phyloP scores from a whole-genome alignment of 495 filamentous ascomycete species.

The Cryomyces minteri region DNA sequence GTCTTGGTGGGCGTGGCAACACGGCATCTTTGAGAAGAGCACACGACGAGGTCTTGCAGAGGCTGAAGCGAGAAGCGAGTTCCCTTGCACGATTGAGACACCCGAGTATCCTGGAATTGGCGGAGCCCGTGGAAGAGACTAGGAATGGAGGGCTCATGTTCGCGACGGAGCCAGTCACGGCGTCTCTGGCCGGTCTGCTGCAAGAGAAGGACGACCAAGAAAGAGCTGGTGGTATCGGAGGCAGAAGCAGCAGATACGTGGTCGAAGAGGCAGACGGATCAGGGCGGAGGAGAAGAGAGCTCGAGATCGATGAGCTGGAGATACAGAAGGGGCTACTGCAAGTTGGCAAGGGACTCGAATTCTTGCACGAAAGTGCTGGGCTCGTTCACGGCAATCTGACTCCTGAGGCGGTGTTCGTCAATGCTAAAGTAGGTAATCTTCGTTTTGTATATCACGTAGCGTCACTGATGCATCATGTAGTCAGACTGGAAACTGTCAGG shows the following conservation, averaged over 20 bases:
- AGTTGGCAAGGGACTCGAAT: conserved; percentile 85
- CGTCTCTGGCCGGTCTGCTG: conserved; percentile 65
- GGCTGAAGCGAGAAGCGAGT: conserved; percentile 78
- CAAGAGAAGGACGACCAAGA: conserved; percentile 88
- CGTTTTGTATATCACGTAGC: conserved; percentile 4
- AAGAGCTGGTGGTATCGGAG: conserved; percentile 39
- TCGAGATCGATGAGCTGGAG: conserved; percentile 94
- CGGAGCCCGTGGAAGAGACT: conserved; percentile 91
- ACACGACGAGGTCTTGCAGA: conserved; percentile 76
- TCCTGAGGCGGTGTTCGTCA: conserved; percentile 86
- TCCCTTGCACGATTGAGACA: conserved; percentile 74
- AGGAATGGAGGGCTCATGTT: conserved; percentile 85
- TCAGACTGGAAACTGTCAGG: conserved; percentile 98
- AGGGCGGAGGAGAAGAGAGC: conserved; percentile 48
- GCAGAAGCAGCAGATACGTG: conserved; percentile 60
- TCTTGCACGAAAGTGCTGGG: conserved; percentile 88
- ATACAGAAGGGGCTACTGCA: conserved; percentile 93
- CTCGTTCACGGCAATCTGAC: conserved; percentile 89
- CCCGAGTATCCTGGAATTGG: conserved; percentile 78
- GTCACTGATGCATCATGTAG: conserved; percentile 22
- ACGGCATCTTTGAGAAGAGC: conserved; percentile 53
- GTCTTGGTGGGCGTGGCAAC: conserved; percentile 35
- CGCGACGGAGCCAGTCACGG: conserved; percentile 76
- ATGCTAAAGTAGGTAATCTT: conserved; percentile 51
- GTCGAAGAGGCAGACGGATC: conserved; percentile 61